Conservation (phyloP, 345 rosid genomes). For the Rhodomyrtus tomentosa region DNA sequence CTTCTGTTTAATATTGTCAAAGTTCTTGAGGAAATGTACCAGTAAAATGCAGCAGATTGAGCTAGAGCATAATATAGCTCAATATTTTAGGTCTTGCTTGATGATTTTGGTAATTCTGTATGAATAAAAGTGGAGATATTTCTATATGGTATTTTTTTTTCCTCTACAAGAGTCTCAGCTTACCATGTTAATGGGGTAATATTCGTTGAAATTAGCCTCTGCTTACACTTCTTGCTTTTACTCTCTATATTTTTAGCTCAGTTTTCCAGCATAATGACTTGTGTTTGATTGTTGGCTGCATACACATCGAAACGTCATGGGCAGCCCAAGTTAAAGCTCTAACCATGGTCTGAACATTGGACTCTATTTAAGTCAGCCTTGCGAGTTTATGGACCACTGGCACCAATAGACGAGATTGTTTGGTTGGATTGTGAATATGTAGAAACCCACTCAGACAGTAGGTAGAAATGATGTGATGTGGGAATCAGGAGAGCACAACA, state of each 20-base stretch:
- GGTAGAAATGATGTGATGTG: neutral
- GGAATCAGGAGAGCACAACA: neutral
- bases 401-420: neutral
- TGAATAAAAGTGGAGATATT: neutral
- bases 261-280: neutral
- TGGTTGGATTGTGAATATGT: neutral
- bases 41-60: neutral
- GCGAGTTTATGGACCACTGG: neutral
- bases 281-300: neutral
- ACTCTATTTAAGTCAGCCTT: neutral
- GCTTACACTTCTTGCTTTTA: neutral
- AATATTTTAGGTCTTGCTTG: neutral
- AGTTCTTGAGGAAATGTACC: neutral
- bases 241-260: neutral
- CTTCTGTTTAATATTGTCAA: neutral
- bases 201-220: neutral
- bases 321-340: neutral
- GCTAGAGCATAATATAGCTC: neutral
- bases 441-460: neutral
- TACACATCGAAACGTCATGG: accelerated
- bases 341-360: neutral
- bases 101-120: neutral
- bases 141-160: neutral
- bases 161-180: neutral
- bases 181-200: neutral